These are phyloP conservation scores for Fusarium lateritium DNA, from an alignment of 2,329 filamentous ascomycete species.

Conservation along the genomic window DNA sequence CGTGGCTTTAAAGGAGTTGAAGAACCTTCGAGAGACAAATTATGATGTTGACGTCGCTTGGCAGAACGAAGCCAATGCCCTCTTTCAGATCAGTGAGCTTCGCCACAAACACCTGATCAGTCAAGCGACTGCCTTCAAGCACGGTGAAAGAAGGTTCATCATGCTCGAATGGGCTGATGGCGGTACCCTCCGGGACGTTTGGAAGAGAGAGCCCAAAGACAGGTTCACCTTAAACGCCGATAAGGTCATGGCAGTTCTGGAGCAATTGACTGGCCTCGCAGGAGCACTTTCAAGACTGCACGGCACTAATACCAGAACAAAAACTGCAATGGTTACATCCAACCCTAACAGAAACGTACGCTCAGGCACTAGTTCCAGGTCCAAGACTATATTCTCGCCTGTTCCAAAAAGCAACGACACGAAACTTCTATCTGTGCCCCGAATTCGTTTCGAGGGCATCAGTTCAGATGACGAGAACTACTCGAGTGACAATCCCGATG, in stretches of 20 bases:
- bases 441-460: neutral
- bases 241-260: constrained; percentile 16
- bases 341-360: neutral
- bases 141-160: constrained; percentile 8
- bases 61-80: constrained; percentile 14
- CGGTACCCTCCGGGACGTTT: constrained; percentile 32
- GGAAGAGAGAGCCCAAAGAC: neutral
- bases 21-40: neutral
- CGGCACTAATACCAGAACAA: neutral
- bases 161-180: constrained; percentile 38
- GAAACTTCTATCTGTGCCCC: neutral
- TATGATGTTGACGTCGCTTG: constrained; percentile 10
- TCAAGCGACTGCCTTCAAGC: constrained; percentile 24
- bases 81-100: constrained; percentile 20
- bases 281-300: constrained; percentile 28
- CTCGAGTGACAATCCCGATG: neutral
- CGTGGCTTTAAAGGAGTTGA: constrained; percentile 35
- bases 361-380: neutral
- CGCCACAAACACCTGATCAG: constrained; percentile 24
- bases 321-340: neutral
- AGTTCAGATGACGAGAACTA: constrained; percentile 3
- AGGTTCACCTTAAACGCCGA: neutral
- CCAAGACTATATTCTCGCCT: neutral
- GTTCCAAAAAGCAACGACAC: neutral
- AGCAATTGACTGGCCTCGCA: constrained; percentile 28